Percentiles rank a stretch among this genome's conserved stretches.
Conservation (phyloP, 1,284 basidiomycete species). For the Albatrellus sp. region DNA sequence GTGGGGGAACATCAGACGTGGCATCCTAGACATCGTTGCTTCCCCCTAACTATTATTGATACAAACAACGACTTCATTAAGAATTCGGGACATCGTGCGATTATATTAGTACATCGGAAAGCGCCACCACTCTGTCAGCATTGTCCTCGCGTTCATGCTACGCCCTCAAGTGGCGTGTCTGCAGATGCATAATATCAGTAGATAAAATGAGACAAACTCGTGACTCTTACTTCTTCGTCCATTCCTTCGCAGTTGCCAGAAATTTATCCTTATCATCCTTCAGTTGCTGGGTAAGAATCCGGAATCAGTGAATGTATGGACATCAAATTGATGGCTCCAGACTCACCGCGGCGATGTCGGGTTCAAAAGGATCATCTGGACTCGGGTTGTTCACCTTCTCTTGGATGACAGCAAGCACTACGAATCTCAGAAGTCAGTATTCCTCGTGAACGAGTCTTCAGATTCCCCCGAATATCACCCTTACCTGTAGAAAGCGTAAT, state of each 20-base stretch:
- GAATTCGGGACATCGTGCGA: too few species aligned
- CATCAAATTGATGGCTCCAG: not conserved
- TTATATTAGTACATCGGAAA: too few species aligned
- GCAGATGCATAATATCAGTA: not conserved
- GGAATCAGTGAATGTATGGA: not conserved
- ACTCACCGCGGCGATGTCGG: conserved; percentile 67
- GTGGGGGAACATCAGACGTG: too few species aligned
- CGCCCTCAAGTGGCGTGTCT: conserved; percentile 2
- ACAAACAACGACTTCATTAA: too few species aligned
- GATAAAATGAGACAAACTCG: not conserved
- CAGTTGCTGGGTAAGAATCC: conserved; percentile 33
- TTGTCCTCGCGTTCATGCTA: too few species aligned
- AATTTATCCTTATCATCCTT: conserved; percentile 67
- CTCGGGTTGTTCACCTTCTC: conserved; percentile 84
- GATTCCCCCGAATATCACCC: conserved; percentile 1
- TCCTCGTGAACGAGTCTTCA: too few species aligned
- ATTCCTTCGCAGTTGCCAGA: conserved; percentile 61
- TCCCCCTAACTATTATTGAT: too few species aligned
- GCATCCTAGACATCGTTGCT: too few species aligned
- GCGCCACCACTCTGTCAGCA: too few species aligned
- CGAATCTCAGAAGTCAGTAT: too few species aligned
- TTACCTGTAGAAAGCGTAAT: conserved; percentile 64
- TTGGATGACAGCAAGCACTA: conserved; percentile 70
- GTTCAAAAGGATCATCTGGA: conserved; percentile 82
- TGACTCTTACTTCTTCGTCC: conserved; percentile 57